These are phyloP conservation scores for Nicotiana noctiflora DNA, from an alignment of 257 asterid species.

Conservation along the genomic window DNA sequence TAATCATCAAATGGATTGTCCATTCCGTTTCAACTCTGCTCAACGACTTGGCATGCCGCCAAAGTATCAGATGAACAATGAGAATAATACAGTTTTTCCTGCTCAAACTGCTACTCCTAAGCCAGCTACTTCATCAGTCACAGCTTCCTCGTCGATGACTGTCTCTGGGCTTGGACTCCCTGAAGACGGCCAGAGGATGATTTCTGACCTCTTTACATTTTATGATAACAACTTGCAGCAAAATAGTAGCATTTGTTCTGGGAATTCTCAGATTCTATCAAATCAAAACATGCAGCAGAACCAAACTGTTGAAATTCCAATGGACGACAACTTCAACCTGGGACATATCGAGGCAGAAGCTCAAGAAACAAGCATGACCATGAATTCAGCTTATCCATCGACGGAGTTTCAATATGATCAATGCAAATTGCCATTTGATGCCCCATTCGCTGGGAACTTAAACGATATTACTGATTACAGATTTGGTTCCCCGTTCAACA, in stretches of 20 bases:
- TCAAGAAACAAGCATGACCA: constrained; percentile 8
- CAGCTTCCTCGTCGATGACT: constrained; percentile 25
- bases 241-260: constrained; percentile 21
- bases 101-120: constrained; percentile 4
- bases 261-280: background rate
- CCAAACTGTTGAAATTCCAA: background rate
- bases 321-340: constrained; percentile 6
- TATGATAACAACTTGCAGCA: constrained; percentile 36
- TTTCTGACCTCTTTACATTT: constrained; percentile 47
- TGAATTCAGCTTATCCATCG: background rate
- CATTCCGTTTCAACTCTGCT: constrained; percentile 27
- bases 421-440: background rate
- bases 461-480: constrained; percentile 9
- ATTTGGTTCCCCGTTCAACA: constrained; percentile 13
- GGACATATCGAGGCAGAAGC: background rate
- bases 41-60: constrained; percentile 16
- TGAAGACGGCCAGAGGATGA: constrained; percentile 58
- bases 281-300: constrained; percentile 11
- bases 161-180: constrained; percentile 48
- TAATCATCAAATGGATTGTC: constrained; percentile 47
- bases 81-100: constrained; percentile 14
- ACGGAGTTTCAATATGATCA: constrained; percentile 4
- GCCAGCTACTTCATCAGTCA: background rate
- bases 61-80: constrained; percentile 22
- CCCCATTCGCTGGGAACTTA: constrained; percentile 2